Evolutionary conservation across 2,329 filamentous ascomycete species (phyloP), one percentile per base, ranked within the genome.

Genomic region (Cadophora gregata): DNA sequence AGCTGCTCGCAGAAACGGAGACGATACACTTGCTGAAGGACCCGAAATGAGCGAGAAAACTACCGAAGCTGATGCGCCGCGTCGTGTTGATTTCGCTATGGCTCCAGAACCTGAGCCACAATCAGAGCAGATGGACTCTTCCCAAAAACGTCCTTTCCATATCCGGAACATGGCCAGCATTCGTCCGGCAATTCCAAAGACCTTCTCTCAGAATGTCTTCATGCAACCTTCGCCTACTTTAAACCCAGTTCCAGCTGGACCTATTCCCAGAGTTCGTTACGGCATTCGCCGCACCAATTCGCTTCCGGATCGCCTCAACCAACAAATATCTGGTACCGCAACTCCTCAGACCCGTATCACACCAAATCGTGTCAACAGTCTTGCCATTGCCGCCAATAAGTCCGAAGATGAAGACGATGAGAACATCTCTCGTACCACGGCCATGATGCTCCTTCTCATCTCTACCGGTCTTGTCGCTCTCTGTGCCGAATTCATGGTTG

Each of bases 211-310:
- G 59, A 88, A 88, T 12, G 90, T 93, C 65, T 93, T 94, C 72
- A 81, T 81, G 0, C 83, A 85, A 66, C 79, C 81, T 6, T 75
- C 78, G 1, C 66, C 76, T 7, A 74, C 75, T 4, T 73, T 80
- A 3, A 36, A 59, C 19, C 66, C 69, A 9, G 51, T 64, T 12
- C 69, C 70, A 8, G 59, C 68, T 33, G 82, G 85, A 2, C 81
- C 83, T 12, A 81, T 87, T 51, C 86, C 87, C 6, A 83, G 84
- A 33, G 84, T 89, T 66, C 82, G 85, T 50, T 86, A 86, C 71
- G 86, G 86, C n/a, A 87, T 93, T 62, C 88, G 90, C 64, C 85
- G 91, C 63, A 92, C 91, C 24, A 92, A 87, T 75, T 93, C 91
- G 0, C 83, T 93, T 2, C 91, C 91, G 0, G 90, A 90, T 72